These are phyloP conservation scores for Colletotrichum coccodes DNA, from an alignment of 2,329 filamentous ascomycete genomes.

Conservation along the genomic window DNA sequence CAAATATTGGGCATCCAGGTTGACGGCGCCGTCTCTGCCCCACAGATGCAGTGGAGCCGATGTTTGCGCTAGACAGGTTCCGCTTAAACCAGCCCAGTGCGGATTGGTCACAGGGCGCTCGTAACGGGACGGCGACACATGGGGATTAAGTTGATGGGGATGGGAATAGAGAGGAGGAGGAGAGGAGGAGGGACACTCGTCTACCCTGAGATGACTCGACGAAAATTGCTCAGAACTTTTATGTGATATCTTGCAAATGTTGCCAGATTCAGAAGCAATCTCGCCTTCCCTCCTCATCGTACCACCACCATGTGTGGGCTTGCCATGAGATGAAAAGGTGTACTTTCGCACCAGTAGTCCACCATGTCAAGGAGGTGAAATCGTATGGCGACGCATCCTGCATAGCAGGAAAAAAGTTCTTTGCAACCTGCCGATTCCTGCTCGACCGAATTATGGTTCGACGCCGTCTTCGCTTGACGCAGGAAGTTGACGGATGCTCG, in stretches of 20 bases:
- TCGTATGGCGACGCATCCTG: not conserved
- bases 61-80: constrained; percentile 21
- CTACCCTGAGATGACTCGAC: not conserved
- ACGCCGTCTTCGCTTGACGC: not conserved
- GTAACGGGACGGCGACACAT: constrained; percentile 1
- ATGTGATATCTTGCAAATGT: not conserved
- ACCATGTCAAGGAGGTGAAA: not conserved
- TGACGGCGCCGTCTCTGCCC: constrained; percentile 2
- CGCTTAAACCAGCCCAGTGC: constrained; percentile 9
- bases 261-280: not conserved
- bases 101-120: constrained; percentile 21
- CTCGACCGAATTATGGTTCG: not conserved
- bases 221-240: constrained; percentile 6
- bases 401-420: not conserved
- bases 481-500: not conserved
- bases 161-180: not conserved
- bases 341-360: not conserved
- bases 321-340: not conserved
- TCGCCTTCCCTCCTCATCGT: not conserved
- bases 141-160: not conserved
- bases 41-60: constrained; percentile 15
- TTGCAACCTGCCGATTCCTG: not conserved
- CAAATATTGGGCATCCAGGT: constrained; percentile 12
- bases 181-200: not conserved
- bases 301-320: not conserved